A percentile compares a stretch with the other conserved stretches of the same genome.
These are phyloP conservation scores for Leccinum aurantiacum DNA, from an alignment of 768 basidiomycete species.

Conservation along the genomic window DNA sequence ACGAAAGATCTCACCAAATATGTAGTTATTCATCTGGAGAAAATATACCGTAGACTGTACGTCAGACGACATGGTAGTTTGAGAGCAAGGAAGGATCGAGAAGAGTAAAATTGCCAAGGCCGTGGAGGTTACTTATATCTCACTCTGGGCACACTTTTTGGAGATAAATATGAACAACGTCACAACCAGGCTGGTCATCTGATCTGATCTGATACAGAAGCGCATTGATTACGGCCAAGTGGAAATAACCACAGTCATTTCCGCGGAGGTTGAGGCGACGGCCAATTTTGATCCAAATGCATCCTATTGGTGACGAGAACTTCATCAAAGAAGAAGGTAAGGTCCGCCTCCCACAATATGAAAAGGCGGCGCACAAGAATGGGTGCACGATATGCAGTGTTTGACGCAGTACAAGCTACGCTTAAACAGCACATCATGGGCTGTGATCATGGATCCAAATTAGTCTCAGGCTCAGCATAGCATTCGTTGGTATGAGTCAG, in stretches of 20 bases:
- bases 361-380: background rate
- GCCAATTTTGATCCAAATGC: too few species aligned
- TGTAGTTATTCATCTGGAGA: background rate
- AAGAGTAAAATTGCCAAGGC: background rate
- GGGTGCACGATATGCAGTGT: too few species aligned
- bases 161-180: too few species aligned
- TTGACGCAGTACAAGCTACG: too few species aligned
- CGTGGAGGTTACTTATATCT: background rate
- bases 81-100: background rate
- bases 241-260: too few species aligned
- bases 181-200: too few species aligned
- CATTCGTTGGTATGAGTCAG: too few species aligned
- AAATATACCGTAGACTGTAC: background rate
- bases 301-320: background rate
- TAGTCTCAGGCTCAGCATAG: too few species aligned
- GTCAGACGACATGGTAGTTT: background rate
- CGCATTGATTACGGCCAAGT: too few species aligned
- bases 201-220: too few species aligned
- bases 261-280: too few species aligned
- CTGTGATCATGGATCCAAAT: too few species aligned
- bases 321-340: background rate
- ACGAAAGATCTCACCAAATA: background rate
- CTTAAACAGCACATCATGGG: background rate
- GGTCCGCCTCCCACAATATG: background rate
- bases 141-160: background rate